A percentile compares a stretch with the other conserved stretches of the same genome.
These are phyloP conservation scores for Colletotrichum endophyticum DNA, from an alignment of 2,329 filamentous ascomycete species.

Conservation along the genomic window DNA sequence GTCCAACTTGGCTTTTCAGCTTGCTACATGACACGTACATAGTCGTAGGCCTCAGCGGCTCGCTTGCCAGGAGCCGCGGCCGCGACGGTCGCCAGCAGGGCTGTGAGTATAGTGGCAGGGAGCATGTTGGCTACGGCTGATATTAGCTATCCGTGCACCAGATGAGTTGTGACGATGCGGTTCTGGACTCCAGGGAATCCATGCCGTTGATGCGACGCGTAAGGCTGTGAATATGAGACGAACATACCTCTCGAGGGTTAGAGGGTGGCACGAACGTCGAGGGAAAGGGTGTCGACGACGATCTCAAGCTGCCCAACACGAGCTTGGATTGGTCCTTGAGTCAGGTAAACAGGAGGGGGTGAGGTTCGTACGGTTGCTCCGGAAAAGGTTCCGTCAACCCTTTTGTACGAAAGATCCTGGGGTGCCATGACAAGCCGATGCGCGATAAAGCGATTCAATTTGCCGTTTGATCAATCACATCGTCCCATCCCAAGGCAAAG, in stretches of 20 bases:
- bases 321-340: neutral
- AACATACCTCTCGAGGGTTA: neutral
- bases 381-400: neutral
- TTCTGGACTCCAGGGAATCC: neutral
- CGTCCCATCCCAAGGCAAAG: neutral
- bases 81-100: neutral
- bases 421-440: neutral
- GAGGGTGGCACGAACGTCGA: neutral
- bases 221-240: neutral
- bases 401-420: neutral
- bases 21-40: neutral
- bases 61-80: neutral
- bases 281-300: neutral
- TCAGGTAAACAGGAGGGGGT: neutral
- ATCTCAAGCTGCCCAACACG: neutral
- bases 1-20: neutral
- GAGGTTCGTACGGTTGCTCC: neutral
- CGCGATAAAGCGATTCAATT: neutral
- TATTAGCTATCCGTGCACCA: neutral
- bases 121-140: neutral
- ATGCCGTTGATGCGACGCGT: neutral
- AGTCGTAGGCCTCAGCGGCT: neutral
- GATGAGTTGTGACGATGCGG: neutral
- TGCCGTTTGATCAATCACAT: neutral
- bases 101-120: neutral